phyloP scores from a whole-genome alignment of 345 rosid genomes.

The Pugionium dolabratum region DNA sequence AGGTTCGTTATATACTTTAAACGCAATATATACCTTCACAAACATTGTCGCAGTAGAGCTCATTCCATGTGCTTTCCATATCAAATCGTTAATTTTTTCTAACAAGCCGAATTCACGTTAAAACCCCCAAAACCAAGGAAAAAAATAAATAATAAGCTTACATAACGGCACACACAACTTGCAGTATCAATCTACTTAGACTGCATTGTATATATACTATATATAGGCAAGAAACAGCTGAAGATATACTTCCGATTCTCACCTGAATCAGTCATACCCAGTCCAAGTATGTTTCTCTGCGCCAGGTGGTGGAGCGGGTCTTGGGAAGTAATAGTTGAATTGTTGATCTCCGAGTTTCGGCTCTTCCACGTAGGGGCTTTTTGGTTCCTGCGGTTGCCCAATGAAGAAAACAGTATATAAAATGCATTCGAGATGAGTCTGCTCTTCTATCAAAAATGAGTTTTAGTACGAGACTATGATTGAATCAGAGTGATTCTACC shows the following conservation, averaged over 20 bases:
- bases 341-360: slow-evolving; percentile 49
- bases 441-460: no score
- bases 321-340: slow-evolving; percentile 52
- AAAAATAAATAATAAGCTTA: not conserved
- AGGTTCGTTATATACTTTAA: not conserved
- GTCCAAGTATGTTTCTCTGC: slow-evolving; percentile 57
- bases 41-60: not conserved
- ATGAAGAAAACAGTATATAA: slow-evolving; percentile 16
- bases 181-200: slow-evolving; percentile 15
- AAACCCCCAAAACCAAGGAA: no score
- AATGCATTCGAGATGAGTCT: slow-evolving; percentile 2
- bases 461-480: not conserved
- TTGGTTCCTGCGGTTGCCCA: slow-evolving; percentile 31
- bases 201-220: slow-evolving; percentile 1
- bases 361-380: slow-evolving; percentile 82
- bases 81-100: slow-evolving; percentile 28
- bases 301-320: slow-evolving; percentile 75
- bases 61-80: slow-evolving; percentile 24
- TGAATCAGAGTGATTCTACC: slow-evolving; percentile 5
- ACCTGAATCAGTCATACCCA: slow-evolving; percentile 42
- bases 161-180: slow-evolving; percentile 20
- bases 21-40: not conserved
- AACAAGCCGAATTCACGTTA: slow-evolving; percentile 11
- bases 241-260: slow-evolving; percentile 12
- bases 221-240: slow-evolving; percentile 1